phyloP scores from a whole-genome alignment of 345 rosid genomes.

The Lepidium aucheri region DNA sequence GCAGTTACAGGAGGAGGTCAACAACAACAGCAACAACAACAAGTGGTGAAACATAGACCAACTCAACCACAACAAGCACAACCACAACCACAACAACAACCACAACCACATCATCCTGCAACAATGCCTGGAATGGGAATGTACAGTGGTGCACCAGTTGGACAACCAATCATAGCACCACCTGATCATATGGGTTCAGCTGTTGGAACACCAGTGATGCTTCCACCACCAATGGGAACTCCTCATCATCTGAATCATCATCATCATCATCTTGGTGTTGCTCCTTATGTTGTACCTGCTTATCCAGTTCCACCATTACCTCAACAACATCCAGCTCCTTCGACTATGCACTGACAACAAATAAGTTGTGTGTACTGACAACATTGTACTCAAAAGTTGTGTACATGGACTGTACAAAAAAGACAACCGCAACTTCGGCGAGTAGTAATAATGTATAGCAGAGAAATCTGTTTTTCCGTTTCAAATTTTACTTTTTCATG shows the following conservation, averaged over 20 bases:
- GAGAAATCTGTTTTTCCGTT: conserved; percentile 8
- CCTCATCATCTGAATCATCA: conserved; percentile 27
- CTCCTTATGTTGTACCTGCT: conserved; percentile 57
- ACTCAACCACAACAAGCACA: neutral
- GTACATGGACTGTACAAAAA: neutral
- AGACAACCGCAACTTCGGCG: too few species aligned
- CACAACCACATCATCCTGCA: conserved; percentile 35
- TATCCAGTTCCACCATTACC: conserved; percentile 58
- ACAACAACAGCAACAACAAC: conserved; percentile 28
- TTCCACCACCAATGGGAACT: conserved; percentile 48
- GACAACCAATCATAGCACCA: conserved; percentile 57
- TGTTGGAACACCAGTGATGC: conserved; percentile 90
- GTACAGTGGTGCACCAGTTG: conserved; percentile 59
- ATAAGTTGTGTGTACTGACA: conserved; percentile 16
- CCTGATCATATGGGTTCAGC: conserved; percentile 70
- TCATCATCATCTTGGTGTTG: conserved; percentile 45
- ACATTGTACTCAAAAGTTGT: conserved; percentile 12
- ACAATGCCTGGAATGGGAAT: conserved; percentile 55
- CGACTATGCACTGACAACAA: conserved; percentile 49
- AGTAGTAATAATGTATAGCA: conserved; percentile 6
- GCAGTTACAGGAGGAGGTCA: conserved; percentile 39
- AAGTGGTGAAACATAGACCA: conserved; percentile 25
- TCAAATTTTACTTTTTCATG: neutral
- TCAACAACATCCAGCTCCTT: conserved; percentile 48
- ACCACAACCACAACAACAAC: conserved; percentile 13